Conservation (phyloP, 257 asterid genomes). For the Salvia miltiorrhiza region DNA sequence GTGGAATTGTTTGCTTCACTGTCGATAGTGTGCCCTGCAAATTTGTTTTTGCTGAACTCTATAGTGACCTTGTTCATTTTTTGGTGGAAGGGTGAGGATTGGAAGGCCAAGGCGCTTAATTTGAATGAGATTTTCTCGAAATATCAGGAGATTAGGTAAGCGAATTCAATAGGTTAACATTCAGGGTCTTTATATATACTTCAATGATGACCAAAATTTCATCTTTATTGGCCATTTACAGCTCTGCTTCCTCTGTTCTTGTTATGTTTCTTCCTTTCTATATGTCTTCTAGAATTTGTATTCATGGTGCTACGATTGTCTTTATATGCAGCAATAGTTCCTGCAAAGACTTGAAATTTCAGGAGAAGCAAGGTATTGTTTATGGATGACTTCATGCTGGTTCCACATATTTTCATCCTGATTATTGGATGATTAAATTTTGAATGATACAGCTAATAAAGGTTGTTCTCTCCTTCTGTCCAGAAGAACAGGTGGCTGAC, state of each 20-base stretch:
- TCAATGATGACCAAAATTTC: background rate
- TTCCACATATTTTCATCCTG: background rate
- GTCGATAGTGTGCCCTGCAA: background rate
- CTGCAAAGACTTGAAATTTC: constrained; percentile 15
- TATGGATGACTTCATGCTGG: background rate
- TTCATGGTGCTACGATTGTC: constrained; percentile 27
- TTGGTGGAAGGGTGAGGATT: constrained; percentile 51
- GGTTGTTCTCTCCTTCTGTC: background rate
- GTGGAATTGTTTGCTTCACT: background rate
- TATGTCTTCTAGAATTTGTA: background rate
- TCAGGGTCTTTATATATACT: background rate
- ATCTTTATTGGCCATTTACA: background rate
- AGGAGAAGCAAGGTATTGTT: constrained; percentile 42
- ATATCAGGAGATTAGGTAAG: constrained; percentile 55
- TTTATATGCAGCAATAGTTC: constrained; percentile 42
- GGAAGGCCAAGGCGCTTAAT: constrained; percentile 57
- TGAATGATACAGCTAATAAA: background rate
- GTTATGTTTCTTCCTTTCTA: background rate
- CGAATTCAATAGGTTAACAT: background rate
- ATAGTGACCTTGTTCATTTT: constrained; percentile 6
- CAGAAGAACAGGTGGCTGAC: constrained; percentile 25
- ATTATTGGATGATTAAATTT: background rate
- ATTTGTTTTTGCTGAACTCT: background rate
- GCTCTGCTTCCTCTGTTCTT: background rate
- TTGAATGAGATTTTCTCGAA: constrained; percentile 57